Evolutionary conservation across 495 filamentous ascomycete genomes (phyloP).

Genomic region (Annulohypoxylon moriforme): DNA sequence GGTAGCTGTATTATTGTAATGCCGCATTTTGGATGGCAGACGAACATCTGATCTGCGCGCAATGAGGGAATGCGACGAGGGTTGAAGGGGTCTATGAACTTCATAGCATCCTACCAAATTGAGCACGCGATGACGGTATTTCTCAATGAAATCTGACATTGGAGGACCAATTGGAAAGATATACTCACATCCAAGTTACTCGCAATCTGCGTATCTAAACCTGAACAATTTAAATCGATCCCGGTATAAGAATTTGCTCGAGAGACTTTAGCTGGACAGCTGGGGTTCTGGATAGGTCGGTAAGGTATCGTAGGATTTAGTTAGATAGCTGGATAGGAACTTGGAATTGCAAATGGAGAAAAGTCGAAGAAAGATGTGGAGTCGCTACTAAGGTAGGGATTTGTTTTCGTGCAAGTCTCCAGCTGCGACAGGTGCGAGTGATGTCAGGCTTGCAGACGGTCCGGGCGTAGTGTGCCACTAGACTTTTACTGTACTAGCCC

Average conservation of each 20-base stretch:
- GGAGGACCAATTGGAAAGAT: conserved; percentile 20
- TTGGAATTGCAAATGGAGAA: conserved; percentile 36
- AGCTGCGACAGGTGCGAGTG: conserved; percentile 19
- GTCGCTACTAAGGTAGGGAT: conserved; percentile 21
- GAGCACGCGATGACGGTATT: conserved; percentile 31
- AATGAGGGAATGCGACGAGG: conserved; percentile 42
- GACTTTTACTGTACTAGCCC: conserved; percentile 21
- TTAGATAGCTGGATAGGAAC: conserved; percentile 16
- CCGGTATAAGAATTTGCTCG: conserved; percentile 6
- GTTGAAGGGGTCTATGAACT: not conserved
- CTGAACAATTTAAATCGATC: not conserved
- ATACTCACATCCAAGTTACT: conserved; percentile 22
- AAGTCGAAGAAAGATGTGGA: conserved; percentile 37
- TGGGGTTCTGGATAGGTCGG: conserved; percentile 20
- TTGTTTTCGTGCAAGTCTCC: conserved; percentile 34
- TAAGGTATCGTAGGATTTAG: conserved; percentile 35
- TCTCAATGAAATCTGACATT: not conserved
- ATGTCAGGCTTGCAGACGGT: conserved; percentile 41
- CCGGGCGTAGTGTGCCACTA: conserved; percentile 25
- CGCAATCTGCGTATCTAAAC: not conserved
- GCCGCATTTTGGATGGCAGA: conserved; percentile 43
- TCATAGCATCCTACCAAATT: conserved; percentile 19
- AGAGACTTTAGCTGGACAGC: conserved; percentile 16
- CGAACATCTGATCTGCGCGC: conserved; percentile 41
- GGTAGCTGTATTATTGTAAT: conserved; percentile 43